Percentiles rank a stretch among this genome's conserved stretches.
phyloP scores from a whole-genome alignment of 345 rosid species.

The Tarenaya hassleriana region DNA sequence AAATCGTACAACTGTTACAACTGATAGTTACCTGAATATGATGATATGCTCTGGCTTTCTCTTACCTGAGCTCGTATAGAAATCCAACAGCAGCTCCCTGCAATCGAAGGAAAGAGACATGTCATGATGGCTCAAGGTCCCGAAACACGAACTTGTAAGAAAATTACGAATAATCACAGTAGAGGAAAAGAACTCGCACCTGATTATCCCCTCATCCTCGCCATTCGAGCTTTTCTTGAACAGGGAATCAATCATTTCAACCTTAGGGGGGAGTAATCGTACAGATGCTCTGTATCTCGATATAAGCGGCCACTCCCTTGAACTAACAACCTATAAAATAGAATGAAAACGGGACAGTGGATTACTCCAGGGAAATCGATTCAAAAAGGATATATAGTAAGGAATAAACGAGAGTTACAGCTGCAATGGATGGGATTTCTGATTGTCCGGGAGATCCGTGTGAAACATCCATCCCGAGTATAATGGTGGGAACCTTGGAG shows the following conservation, averaged over 20 bases:
- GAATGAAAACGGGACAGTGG: background rate
- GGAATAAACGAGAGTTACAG: slow-evolving; percentile 29
- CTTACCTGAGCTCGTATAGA: slow-evolving; percentile 66
- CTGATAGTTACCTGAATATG: slow-evolving; percentile 93
- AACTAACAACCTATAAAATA: slow-evolving; percentile 54
- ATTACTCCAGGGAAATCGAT: background rate
- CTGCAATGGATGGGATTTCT: slow-evolving; percentile 62
- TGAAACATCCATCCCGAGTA: slow-evolving; percentile 77
- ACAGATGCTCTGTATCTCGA: slow-evolving; percentile 85
- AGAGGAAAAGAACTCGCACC: slow-evolving; percentile 26
- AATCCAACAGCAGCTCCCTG: slow-evolving; percentile 81
- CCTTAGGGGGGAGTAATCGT: slow-evolving; percentile 77
- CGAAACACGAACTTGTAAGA: background rate
- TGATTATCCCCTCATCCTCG: slow-evolving; percentile 68
- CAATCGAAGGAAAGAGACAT: slow-evolving; percentile 6
- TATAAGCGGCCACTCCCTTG: slow-evolving; percentile 83
- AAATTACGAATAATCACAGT: background rate
- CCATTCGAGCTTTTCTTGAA: slow-evolving; percentile 48
- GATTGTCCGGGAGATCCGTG: slow-evolving; percentile 74
- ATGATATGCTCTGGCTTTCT: slow-evolving; percentile 84
- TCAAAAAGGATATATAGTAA: background rate
- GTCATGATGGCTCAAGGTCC: background rate
- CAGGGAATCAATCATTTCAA: slow-evolving; percentile 82
- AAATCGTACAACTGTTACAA: no score
- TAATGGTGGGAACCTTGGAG: slow-evolving; percentile 57